A percentile compares a stretch with the other conserved stretches of the same genome.
Evolutionary conservation across 2,329 filamentous ascomycete species (phyloP).

Genomic region (Ophiostoma piceae): DNA sequence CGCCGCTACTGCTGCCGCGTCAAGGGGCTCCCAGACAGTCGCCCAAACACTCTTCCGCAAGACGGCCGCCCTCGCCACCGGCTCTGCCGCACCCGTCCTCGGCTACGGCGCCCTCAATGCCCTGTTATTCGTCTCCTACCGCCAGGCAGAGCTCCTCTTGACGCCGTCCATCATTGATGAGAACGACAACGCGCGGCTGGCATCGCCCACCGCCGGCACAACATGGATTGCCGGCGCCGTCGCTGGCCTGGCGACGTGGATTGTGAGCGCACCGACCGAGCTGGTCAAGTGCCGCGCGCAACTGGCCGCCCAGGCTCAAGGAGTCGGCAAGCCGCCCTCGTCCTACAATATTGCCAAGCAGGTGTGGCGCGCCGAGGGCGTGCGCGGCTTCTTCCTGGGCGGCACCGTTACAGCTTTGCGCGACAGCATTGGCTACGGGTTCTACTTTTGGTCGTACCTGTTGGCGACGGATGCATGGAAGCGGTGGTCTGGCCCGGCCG

Average conservation of each 20-base stretch:
- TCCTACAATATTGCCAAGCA: conserved; percentile 60
- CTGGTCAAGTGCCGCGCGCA: conserved; percentile 86
- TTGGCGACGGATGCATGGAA: conserved; percentile 53
- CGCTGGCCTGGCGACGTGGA: conserved; percentile 79
- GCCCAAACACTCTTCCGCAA: conserved; percentile 17
- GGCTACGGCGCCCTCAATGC: conserved; percentile 90
- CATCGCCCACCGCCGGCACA: conserved; percentile 48
- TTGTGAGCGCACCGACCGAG: conserved; percentile 83
- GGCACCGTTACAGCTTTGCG: conserved; percentile 75
- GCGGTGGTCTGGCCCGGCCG: not conserved
- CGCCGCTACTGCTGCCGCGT: conserved; percentile 57
- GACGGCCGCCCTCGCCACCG: conserved; percentile 44
- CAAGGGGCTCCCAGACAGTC: conserved; percentile 20
- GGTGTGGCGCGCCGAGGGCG: conserved; percentile 51
- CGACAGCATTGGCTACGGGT: conserved; percentile 90
- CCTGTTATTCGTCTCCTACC: conserved; percentile 84
- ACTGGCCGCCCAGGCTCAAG: conserved; percentile 39
- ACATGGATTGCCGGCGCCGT: conserved; percentile 75
- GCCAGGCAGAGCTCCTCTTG: conserved; percentile 67
- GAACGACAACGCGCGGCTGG: not conserved
- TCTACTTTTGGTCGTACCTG: conserved; percentile 95
- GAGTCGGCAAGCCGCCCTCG: conserved; percentile 36
- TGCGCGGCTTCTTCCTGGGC: conserved; percentile 73
- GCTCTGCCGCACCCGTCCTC: conserved; percentile 77
- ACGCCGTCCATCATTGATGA: conserved; percentile 31